A percentile compares a stretch with the other conserved stretches of the same genome.
Evolutionary conservation across 2,329 filamentous ascomycete genomes (phyloP).

Genomic region (Claviceps maximensis): DNA sequence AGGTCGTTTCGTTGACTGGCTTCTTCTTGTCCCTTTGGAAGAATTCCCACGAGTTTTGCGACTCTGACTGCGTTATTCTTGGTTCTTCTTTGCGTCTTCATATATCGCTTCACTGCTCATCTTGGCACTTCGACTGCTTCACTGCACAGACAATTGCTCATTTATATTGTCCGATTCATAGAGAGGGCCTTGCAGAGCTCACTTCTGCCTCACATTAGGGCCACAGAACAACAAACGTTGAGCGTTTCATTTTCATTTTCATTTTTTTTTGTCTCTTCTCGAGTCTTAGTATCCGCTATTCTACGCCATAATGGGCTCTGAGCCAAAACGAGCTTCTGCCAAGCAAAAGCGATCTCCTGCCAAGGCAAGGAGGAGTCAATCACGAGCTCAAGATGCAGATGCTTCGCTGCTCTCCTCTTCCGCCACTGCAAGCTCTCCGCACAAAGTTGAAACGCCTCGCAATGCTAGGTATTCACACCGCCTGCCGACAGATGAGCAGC

Average conservation of each 20-base stretch:
- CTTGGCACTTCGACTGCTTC: background rate
- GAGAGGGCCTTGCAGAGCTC: background rate
- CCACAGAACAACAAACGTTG: background rate
- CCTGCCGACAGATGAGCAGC: constrained; percentile 14
- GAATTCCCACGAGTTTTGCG: background rate
- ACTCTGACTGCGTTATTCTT: background rate
- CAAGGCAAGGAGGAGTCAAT: constrained; percentile 5
- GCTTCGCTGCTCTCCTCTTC: constrained; percentile 2
- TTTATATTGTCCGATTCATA: background rate
- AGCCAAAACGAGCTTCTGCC: constrained; percentile 6
- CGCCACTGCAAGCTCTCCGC: constrained; percentile 1
- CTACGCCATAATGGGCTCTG: constrained; percentile 5
- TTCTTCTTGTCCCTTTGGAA: background rate
- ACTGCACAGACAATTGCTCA: background rate
- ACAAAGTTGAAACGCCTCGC: constrained; percentile 5
- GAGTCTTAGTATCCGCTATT: background rate
- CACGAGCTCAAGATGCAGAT: constrained; percentile 6
- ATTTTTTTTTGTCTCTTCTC: background rate
- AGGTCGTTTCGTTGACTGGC: background rate
- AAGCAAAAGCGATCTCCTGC: constrained; percentile 10
- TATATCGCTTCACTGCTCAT: background rate
- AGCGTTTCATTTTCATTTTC: background rate
- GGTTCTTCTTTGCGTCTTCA: background rate
- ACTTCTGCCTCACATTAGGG: background rate
- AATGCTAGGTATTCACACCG: constrained; percentile 13